Evolutionary conservation across 2,329 filamentous ascomycete species (phyloP), one percentile per base, ranked within the genome.

Genomic region (Penicillium sp.): DNA sequence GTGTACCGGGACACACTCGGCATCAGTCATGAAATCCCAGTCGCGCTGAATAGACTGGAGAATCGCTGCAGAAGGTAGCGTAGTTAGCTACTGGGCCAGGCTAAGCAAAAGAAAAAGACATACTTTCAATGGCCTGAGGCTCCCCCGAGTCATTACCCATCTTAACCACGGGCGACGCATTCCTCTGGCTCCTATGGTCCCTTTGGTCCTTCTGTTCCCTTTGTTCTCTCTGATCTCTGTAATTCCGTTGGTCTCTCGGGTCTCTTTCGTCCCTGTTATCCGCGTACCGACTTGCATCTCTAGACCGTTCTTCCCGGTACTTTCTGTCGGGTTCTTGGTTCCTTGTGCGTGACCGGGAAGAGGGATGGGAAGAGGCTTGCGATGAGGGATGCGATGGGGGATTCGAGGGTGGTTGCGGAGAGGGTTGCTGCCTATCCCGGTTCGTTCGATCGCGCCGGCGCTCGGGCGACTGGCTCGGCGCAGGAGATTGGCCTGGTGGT

Each of bases 1-100:
- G 75, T 97, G 93, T 36, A 97, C 91, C 2, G 94, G 94, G 33
- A 97, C 86, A 71, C 93, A 97, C 70, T 94, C 89, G 61, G 89
- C 88, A 67, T 89, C 84, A 63, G 90, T 91, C 89, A 99, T 94
- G 66, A 92, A 89, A 43, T 90, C 89, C 93, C 94, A 99, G 71
- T 96, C 91, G 57, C 84, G 79, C 71, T 93, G 88, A 69, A 99
- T 96, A 65, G 90, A 87, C 64, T 91, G 87, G 49, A 97, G 81
- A 2, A 96, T 80, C 61, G 84, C 83, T 81, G 42, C 25, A 53
- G 51, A 23, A 12, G 10, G 25, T 21, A 36, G 31, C n/a, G 5
- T 35, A 6, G 29, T 63, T 39, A 67, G 61, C 41, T 33, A 51
- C 31, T 19, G n/a, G 27, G 21, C 13, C n/a, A 35, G 12, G 3